A percentile compares a stretch with the other conserved stretches of the same genome.
Conservation (phyloP, 164 flowering plant species). For the Piper longum region DNA sequence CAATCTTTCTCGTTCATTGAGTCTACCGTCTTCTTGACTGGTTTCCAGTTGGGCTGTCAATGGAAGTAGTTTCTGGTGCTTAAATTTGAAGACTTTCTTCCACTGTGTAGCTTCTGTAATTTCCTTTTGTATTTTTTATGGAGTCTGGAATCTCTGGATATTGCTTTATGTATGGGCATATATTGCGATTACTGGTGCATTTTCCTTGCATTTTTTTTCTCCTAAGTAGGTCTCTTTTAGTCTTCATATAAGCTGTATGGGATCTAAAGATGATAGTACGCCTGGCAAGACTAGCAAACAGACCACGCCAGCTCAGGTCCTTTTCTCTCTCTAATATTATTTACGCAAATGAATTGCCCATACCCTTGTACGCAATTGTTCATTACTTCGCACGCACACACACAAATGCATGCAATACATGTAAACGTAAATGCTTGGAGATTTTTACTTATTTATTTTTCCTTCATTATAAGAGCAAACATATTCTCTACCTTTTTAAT, state of each 20-base stretch:
- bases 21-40: too few species aligned
- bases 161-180: background rate
- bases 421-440: background rate
- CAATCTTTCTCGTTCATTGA: too few species aligned
- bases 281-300: conserved; percentile 25
- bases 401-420: background rate
- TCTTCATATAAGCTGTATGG: conserved; percentile 10
- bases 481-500: too few species aligned
- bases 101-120: too few species aligned
- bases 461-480: too few species aligned
- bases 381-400: background rate
- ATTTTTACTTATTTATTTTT: too few species aligned
- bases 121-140: too few species aligned
- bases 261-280: conserved; percentile 47
- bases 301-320: conserved; percentile 11
- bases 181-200: background rate
- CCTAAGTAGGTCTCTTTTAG: background rate
- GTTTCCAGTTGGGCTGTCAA: too few species aligned
- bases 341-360: too few species aligned
- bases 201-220: background rate
- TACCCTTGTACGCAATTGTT: too few species aligned
- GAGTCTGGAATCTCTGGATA: background rate
- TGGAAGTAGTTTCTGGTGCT: too few species aligned
- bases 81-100: too few species aligned
- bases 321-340: background rate